These are phyloP conservation scores for Myochromella boudieri DNA, from an alignment of 768 basidiomycete genomes.

Conservation along the genomic window DNA sequence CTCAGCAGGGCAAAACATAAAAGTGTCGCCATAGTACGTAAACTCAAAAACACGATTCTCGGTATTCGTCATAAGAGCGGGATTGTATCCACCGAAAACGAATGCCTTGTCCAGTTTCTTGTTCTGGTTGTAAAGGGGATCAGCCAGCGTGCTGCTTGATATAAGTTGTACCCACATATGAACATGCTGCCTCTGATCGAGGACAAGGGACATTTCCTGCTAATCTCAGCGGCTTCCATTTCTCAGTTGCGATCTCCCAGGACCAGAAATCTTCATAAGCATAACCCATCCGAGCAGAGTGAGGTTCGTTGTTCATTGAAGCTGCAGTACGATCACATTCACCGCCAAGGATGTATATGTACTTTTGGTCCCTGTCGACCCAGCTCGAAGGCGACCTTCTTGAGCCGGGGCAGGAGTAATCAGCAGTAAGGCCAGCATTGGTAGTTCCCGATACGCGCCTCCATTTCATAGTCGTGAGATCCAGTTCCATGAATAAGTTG, in stretches of 20 bases:
- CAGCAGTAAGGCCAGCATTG: not conserved
- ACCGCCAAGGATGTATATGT: constrained; percentile 33
- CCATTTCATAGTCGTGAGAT: constrained; percentile 33
- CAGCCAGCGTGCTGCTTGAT: too few relatives aligned
- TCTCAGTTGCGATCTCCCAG: constrained; percentile 5
- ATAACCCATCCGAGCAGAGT: not conserved
- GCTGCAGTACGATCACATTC: constrained; percentile 23
- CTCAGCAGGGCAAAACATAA: constrained; percentile 27
- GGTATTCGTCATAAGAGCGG: constrained; percentile 24
- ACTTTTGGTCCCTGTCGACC: constrained; percentile 23
- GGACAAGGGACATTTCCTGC: constrained; percentile 30
- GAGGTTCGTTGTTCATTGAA: not conserved
- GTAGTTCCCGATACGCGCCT: constrained; percentile 21
- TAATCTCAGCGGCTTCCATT: constrained; percentile 28
- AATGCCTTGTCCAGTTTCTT: constrained; percentile 31
- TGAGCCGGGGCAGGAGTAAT: constrained; percentile 27
- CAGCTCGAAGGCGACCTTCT: constrained; percentile 31
- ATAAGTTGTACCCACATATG: constrained; percentile 20
- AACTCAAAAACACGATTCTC: constrained; percentile 23
- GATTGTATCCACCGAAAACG: constrained; percentile 39
- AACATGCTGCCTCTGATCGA: constrained; percentile 28
- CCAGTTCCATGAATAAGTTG: constrained; percentile 35
- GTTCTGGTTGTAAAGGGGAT: constrained; percentile 24
- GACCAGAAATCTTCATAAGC: not conserved
- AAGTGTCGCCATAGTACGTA: constrained; percentile 42